phyloP scores from a whole-genome alignment of 2,329 filamentous ascomycete species.

The Ascochyta pisi region DNA sequence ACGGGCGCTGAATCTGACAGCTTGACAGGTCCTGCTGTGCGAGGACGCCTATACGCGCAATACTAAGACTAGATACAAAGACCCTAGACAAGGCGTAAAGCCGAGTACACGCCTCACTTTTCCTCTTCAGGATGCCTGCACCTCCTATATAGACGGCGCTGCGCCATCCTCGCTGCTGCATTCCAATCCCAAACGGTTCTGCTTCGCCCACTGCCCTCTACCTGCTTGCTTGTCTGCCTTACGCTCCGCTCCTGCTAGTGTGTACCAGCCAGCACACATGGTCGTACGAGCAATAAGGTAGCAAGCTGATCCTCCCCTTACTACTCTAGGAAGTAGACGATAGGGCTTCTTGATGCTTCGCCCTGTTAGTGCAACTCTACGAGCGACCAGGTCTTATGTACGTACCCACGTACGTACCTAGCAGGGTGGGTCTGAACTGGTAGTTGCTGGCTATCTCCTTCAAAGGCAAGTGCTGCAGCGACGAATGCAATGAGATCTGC shows the following conservation, averaged over 20 bases:
- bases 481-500: neutral
- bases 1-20: constrained; percentile 25
- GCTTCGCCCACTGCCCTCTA: neutral
- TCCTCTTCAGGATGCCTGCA: neutral
- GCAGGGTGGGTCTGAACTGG: neutral
- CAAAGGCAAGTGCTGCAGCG: neutral
- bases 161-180: neutral
- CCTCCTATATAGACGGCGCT: neutral
- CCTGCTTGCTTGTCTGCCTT: neutral
- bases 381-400: neutral
- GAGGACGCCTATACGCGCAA: constrained; percentile 14
- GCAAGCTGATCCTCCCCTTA: neutral
- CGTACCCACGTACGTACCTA: neutral
- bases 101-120: neutral
- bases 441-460: neutral
- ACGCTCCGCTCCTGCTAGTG: neutral
- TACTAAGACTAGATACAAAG: neutral
- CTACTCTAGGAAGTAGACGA: neutral
- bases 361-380: neutral
- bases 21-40: constrained; percentile 35
- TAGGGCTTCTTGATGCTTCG: neutral
- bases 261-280: constrained; percentile 7
- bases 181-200: neutral
- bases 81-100: neutral
- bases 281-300: constrained; percentile 1